Evolutionary conservation across 345 rosid genomes (phyloP), one percentile per base, ranked within the genome.

Genomic region (Brassica juncea): DNA sequence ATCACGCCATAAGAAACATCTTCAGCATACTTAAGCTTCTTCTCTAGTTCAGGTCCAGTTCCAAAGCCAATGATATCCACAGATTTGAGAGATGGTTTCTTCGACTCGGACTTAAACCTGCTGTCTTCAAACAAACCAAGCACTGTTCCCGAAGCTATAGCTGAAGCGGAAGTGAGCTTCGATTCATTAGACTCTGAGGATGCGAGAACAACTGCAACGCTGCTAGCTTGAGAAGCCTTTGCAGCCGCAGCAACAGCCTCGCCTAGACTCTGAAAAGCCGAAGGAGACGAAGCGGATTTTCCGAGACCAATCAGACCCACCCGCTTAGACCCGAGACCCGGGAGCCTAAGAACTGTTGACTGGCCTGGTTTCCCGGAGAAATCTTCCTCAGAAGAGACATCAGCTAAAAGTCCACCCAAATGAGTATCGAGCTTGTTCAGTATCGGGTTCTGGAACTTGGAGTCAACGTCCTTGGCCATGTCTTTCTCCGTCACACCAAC

Each of bases 401-500:
- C 98, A 63, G 91, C 88, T 8, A 93, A 73, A 59, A 90, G 88
- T 74, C 99, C 98, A 82, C 89, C 89, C 83, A 95, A 79, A 61
- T 88, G 84, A 23, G 90, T 77, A 77, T 95, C 99, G 8, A 95
- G 87, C 82, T 82, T 91, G 67, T 86, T 85, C 71, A 95, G 55
- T 60, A 91, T 86, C 4, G 92, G 75, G 68, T 95, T 95, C 72
- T 89, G 86, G 67, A 95, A 95, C 86, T 90, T 90, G 1, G 89
- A 85, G 77, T 84, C 83, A 11, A 68, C 89, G 67, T 88, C 89
- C 86, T 85, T 95, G 21, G 80, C 80, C 93, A 91, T 83, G 63
- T 93, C 98, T 80, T 87, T 88, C 92, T 93, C 99, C 10, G 97
- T 91, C 59, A 91, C 97, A 57, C 98, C 98, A 52, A 95, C 98